Evolutionary conservation across 2,329 filamentous ascomycete genomes (phyloP).

Genomic region (Achaetomium macrosporum): DNA sequence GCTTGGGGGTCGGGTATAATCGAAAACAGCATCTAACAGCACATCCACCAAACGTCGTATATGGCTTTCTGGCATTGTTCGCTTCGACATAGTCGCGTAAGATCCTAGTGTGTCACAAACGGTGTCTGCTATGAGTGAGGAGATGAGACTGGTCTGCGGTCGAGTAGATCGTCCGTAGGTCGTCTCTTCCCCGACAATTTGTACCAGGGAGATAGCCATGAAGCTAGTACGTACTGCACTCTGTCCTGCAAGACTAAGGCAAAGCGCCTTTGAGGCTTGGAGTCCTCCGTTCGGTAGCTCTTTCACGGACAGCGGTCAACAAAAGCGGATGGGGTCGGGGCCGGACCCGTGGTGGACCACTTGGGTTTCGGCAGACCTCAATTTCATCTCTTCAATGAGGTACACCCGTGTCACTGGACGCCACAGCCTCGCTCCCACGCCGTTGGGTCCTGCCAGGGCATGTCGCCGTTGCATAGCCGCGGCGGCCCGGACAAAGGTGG

Average conservation of each 20-base stretch:
- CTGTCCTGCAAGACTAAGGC: not conserved
- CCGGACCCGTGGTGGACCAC: too few relatives aligned
- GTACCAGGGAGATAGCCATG: too few relatives aligned
- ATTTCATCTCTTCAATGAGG: too few relatives aligned
- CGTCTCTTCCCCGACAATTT: too few relatives aligned
- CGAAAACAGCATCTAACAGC: conserved; percentile 1
- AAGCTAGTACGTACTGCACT: not conserved
- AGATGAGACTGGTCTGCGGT: not conserved
- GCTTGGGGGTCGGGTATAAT: not conserved
- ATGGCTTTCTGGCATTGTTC: conserved; percentile 1
- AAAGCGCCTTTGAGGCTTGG: not conserved
- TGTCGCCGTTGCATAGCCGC: too few relatives aligned
- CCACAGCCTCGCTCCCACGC: too few relatives aligned
- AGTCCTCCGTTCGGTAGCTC: not conserved
- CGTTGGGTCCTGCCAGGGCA: too few relatives aligned
- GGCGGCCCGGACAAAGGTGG: too few relatives aligned
- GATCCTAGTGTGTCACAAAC: not conserved
- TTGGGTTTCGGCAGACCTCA: too few relatives aligned
- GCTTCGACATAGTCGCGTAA: not conserved
- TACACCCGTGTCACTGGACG: too few relatives aligned
- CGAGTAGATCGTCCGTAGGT: too few relatives aligned
- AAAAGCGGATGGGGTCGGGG: too few relatives aligned
- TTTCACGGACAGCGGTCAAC: not conserved
- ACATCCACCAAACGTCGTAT: conserved; percentile 5
- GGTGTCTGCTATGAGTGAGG: not conserved